Evolutionary conservation across 2,329 filamentous ascomycete species (phyloP).

Genomic region (Aspergillus pseudotamarii): DNA sequence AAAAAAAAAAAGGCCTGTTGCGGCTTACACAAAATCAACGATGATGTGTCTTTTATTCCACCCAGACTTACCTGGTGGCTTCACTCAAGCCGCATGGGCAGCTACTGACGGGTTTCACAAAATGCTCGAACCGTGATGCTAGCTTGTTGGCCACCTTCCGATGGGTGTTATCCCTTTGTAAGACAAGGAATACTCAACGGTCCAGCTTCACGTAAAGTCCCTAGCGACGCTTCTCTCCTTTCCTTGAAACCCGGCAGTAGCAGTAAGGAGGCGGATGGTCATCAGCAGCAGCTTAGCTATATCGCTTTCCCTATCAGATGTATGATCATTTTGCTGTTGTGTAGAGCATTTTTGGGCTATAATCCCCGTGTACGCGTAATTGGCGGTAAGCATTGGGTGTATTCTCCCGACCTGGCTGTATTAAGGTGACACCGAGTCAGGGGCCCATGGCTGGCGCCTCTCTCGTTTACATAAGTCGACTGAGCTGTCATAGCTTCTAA

Average conservation of each 20-base stretch:
- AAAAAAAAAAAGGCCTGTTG: too few relatives aligned
- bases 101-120: background rate
- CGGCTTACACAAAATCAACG: background rate
- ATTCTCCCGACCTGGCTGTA: background rate
- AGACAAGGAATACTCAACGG: background rate
- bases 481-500: background rate
- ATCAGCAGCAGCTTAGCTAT: background rate
- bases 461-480: background rate
- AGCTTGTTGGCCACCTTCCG: background rate
- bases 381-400: constrained; percentile 6
- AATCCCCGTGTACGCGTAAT: background rate
- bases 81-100: background rate
- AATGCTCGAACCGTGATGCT: background rate
- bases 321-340: background rate
- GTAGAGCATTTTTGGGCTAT: background rate
- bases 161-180: background rate
- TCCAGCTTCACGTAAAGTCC: background rate
- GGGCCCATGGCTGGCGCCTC: background rate
- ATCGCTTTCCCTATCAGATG: too few relatives aligned
- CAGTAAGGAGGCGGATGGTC: background rate
- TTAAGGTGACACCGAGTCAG: constrained; percentile 6
- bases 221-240: background rate
- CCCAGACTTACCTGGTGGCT: background rate
- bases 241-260: background rate
- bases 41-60: background rate